Conservation (phyloP, 345 rosid species). For the thale cress (Arabidopsis thaliana) region DNA sequence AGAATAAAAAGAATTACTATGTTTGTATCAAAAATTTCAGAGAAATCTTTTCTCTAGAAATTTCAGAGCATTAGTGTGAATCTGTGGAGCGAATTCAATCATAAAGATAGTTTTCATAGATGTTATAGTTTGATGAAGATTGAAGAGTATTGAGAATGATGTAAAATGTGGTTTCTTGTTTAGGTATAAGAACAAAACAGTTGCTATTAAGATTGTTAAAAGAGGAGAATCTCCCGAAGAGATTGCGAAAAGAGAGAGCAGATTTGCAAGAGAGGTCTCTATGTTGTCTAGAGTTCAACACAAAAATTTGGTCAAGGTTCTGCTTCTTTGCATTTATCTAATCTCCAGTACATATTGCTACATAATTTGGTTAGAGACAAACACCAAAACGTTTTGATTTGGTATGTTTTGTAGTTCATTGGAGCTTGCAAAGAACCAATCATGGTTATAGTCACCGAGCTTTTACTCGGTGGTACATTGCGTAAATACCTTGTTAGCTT, state of each 20-base stretch:
- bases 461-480: slow-evolving; percentile 83
- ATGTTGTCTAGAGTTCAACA: slow-evolving; percentile 93
- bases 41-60: neutral
- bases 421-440: slow-evolving; percentile 97
- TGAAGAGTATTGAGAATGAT: neutral
- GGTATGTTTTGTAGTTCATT: slow-evolving; percentile 59
- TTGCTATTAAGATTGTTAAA: slow-evolving; percentile 83
- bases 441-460: slow-evolving; percentile 97
- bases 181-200: slow-evolving; percentile 82
- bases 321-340: neutral
- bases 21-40: neutral
- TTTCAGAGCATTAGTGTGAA: neutral
- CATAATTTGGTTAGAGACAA: neutral
- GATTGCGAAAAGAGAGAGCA: slow-evolving; percentile 72
- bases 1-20: neutral
- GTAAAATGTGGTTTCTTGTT: slow-evolving; percentile 15
- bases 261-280: slow-evolving; percentile 85
- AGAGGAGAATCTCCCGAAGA: slow-evolving; percentile 87
- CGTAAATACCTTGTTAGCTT: slow-evolving; percentile 74
- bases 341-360: neutral
- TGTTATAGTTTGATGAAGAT: neutral
- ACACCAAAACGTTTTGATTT: slow-evolving; percentile 15
- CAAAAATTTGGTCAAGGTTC: slow-evolving; percentile 87
- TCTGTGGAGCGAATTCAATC: neutral
- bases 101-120: neutral